Base-by-base conservation (phyloP, 345 rosid genomes). In the Eucalyptus camaldulensis region DNA sequence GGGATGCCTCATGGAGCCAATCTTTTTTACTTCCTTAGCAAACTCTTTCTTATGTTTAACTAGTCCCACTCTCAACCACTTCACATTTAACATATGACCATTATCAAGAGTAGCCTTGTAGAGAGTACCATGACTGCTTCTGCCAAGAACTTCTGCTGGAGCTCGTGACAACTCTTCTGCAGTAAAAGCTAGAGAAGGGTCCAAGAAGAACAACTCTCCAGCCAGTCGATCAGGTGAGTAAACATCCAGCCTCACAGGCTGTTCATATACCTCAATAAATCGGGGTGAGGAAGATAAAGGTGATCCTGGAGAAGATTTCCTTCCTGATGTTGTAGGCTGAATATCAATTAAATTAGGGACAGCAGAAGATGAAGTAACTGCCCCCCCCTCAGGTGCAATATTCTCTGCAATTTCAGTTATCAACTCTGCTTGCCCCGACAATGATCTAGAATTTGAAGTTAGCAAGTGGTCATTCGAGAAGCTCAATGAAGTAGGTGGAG, bases 81-180 rank as follows among this genome's bases (percentile, higher is more conserved):
- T 97, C 93, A 97, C 99, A 37, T 97, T 92, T 92, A 97, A 88
- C 96, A 95, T 93, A 90, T 96, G 96, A 14, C 98, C 98, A 44
- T 92, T 92, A 88, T 92, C 97, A 83, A 97, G 94, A 89, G 98
- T 96, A 85, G 99, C 99, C 93, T 96, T 96, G 87, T 97, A 97
- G 5, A 96, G 91, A 85, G 99, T 97, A 89, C 99, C 99, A 91
- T 95, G 99, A 91, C 98, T 97, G 95, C 99, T 96, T 93, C 99
- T 94, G 49, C 99, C 99, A 58, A 97, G 97, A 93, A 97, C 99
- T 94, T 97, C 99, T 8, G 99, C 99, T n/a, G 99, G 99, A 91
- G 99, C 99, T 90, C 96, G 94, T 88, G 99, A 96, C 91, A 97
- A 91, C 90, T 97, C 98, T 93, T 97, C 99, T 37, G 96, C 97